Conservation (phyloP, 257 asterid genomes). For the Ballota nigra region DNA sequence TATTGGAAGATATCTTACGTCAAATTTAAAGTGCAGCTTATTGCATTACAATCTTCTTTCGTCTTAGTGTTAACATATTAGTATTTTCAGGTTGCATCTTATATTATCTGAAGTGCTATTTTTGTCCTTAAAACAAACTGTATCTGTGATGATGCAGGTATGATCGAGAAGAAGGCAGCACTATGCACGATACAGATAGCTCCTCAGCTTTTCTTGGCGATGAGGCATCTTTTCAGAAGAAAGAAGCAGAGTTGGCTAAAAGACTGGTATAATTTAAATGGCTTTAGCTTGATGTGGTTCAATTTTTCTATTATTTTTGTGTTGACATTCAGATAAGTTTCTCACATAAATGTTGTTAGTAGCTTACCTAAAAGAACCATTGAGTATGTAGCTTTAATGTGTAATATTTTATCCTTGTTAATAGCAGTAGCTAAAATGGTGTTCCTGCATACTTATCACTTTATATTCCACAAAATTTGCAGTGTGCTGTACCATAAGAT, state of each 20-base stretch:
- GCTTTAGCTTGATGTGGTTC: conserved; percentile 15
- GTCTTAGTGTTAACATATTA: not conserved
- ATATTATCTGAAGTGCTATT: not conserved
- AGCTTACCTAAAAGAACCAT: not conserved
- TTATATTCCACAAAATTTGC: not conserved
- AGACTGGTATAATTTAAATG: conserved; percentile 53
- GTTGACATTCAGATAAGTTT: not conserved
- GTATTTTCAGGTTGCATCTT: not conserved
- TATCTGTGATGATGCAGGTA: conserved; percentile 57
- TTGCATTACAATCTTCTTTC: not conserved
- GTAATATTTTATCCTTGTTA: not conserved
- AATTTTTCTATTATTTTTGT: not conserved
- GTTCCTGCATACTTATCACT: not conserved
- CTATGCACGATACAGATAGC: conserved; percentile 61
- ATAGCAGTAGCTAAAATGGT: not conserved
- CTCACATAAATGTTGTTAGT: not conserved
- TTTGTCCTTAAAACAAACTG: conserved; percentile 9
- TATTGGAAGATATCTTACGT: not conserved
- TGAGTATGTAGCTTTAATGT: not conserved
- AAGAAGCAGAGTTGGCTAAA: conserved; percentile 88
- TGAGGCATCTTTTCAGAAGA: conserved; percentile 87
- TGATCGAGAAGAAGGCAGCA: conserved; percentile 88
- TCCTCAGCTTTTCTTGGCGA: conserved; percentile 81
- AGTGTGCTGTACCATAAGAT: not conserved
- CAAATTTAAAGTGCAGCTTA: conserved; percentile 4